Percentiles rank a stretch among this genome's conserved stretches.
Conservation (phyloP, 306 rosid species). For the Begonia fuchsioides region DNA sequence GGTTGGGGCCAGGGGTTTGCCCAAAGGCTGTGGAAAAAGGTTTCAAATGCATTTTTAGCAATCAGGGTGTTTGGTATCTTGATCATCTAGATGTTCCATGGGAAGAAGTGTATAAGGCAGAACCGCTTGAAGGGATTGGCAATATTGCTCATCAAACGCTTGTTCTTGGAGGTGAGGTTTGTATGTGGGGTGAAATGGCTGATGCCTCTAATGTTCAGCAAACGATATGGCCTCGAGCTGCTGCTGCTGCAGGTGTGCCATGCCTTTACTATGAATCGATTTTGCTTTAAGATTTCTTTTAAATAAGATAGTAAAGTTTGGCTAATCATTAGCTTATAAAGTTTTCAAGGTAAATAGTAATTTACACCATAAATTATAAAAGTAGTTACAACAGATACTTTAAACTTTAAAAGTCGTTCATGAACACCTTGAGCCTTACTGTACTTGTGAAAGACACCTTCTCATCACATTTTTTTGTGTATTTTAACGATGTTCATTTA, state of each 20-base stretch:
- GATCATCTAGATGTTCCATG: conserved; percentile 95
- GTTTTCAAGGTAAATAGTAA: too few relatives aligned
- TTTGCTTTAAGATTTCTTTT: too few relatives aligned
- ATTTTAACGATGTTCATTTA: too few relatives aligned
- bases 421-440: too few relatives aligned
- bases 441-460: too few relatives aligned
- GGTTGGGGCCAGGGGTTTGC: conserved; percentile 84
- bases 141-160: conserved; percentile 47
- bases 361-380: too few relatives aligned
- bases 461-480: too few relatives aligned
- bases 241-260: conserved; percentile 88
- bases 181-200: conserved; percentile 91
- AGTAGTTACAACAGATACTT: too few relatives aligned
- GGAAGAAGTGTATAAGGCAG: conserved; percentile 52
- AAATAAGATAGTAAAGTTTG: too few relatives aligned
- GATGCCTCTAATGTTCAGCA: conserved; percentile 78
- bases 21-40: conserved; percentile 76
- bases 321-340: too few relatives aligned
- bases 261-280: background rate
- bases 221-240: conserved; percentile 99
- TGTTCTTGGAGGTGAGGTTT: conserved; percentile 91
- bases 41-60: conserved; percentile 89
- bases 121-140: conserved; percentile 66
- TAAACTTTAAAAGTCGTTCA: too few relatives aligned
- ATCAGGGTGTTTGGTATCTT: conserved; percentile 92